A percentile compares a stretch with the other conserved stretches of the same genome.
phyloP scores from a whole-genome alignment of 1,284 basidiomycete species.

The Boletus smithii region DNA sequence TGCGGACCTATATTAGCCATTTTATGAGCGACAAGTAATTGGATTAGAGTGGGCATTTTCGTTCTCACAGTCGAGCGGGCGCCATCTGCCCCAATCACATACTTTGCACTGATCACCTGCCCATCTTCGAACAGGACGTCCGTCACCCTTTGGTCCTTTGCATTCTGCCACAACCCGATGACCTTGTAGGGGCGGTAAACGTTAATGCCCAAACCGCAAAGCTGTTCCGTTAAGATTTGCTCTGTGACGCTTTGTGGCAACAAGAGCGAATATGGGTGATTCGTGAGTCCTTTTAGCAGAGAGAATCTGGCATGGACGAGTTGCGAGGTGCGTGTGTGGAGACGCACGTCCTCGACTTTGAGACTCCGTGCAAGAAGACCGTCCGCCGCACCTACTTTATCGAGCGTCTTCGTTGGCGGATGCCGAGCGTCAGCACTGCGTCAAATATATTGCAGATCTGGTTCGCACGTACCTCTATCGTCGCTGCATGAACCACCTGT shows the following conservation, averaged over 20 bases:
- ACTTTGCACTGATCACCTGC: slow-evolving; percentile 38
- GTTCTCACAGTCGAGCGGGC: slow-evolving; percentile 45
- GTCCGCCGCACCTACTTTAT: neutral
- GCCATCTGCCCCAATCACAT: no score
- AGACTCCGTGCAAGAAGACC: neutral
- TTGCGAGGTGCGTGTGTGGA: neutral
- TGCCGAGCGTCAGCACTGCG: neutral
- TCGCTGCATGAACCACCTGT: neutral
- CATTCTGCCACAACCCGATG: neutral
- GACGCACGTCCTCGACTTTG: neutral
- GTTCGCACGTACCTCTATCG: neutral
- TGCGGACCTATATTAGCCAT: neutral
- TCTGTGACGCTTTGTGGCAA: neutral
- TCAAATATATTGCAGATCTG: neutral
- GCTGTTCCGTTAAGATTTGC: neutral
- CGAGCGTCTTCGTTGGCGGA: neutral
- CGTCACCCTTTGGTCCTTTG: slow-evolving; percentile 8
- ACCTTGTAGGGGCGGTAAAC: neutral
- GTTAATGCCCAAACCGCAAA: neutral
- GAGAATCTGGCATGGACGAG: neutral
- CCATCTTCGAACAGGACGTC: slow-evolving; percentile 48
- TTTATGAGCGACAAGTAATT: neutral
- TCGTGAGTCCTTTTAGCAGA: neutral
- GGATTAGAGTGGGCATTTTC: neutral
- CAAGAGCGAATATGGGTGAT: neutral